These are phyloP conservation scores for Tricholoma bakamatsutake DNA, from an alignment of 768 basidiomycete genomes.

Conservation along the genomic window DNA sequence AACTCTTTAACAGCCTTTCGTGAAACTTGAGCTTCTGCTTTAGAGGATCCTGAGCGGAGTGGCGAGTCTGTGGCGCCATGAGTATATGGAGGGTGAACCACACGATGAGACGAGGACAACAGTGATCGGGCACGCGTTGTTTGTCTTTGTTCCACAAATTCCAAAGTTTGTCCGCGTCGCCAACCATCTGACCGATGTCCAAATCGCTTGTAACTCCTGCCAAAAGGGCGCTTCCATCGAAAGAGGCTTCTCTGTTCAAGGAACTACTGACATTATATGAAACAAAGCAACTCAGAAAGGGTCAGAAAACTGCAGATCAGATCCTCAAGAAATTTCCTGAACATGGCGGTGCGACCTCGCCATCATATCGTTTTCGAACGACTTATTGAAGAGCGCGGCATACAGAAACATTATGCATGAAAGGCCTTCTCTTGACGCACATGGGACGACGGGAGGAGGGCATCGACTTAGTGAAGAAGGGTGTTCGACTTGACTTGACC, in stretches of 20 bases:
- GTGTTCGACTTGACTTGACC: constrained; percentile 71
- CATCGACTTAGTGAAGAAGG: constrained; percentile 77
- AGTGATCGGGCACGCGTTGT: constrained; percentile 33
- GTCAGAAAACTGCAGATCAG: constrained; percentile 83
- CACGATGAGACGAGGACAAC: constrained; percentile 12
- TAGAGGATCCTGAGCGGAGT: constrained; percentile 42
- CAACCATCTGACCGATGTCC: constrained; percentile 25
- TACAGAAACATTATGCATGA: constrained; percentile 93
- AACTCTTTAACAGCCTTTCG: constrained; percentile 77
- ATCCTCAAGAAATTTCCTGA: constrained; percentile 95
- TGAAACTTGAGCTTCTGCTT: constrained; percentile 67
- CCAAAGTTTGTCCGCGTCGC: not conserved
- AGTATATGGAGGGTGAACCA: constrained; percentile 17
- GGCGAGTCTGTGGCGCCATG: constrained; percentile 76
- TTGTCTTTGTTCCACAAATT: constrained; percentile 27
- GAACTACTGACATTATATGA: constrained; percentile 87
- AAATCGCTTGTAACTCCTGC: constrained; percentile 28
- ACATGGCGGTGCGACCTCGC: constrained; percentile 74
- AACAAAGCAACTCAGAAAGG: constrained; percentile 82
- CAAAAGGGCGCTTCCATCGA: constrained; percentile 65
- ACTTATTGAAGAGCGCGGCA: not conserved
- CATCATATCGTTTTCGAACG: not conserved
- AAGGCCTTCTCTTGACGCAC: constrained; percentile 81
- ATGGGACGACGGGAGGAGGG: constrained; percentile 80
- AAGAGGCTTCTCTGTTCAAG: constrained; percentile 82